Percentiles rank a stretch among this genome's conserved stretches.
phyloP scores from a whole-genome alignment of 192 early-diverging fungal genomes.

The Backusella circina region DNA sequence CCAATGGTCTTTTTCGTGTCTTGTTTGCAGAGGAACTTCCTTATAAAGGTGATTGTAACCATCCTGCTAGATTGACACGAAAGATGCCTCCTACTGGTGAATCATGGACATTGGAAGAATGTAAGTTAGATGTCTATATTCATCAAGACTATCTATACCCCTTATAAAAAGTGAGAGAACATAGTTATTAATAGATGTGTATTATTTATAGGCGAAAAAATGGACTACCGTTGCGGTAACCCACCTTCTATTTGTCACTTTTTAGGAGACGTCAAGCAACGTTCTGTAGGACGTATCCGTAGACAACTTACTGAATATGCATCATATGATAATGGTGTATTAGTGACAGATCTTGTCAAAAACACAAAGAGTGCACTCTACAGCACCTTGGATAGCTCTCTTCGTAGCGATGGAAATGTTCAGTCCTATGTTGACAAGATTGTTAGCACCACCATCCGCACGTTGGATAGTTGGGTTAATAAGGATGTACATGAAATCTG shows the following conservation, averaged over 20 bases:
- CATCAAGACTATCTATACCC: not conserved
- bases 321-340: constrained; percentile 20
- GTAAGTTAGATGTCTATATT: constrained; percentile 12
- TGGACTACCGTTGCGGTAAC: constrained; percentile 59
- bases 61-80: constrained; percentile 38
- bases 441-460: constrained; percentile 9
- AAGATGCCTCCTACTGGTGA: constrained; percentile 44
- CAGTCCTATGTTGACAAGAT: constrained; percentile 13
- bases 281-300: constrained; percentile 25
- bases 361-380: constrained; percentile 15
- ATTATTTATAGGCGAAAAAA: constrained; percentile 31
- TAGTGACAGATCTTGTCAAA: constrained; percentile 20
- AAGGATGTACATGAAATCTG: constrained; percentile 27
- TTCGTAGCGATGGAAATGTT: constrained; percentile 20
- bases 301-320: constrained; percentile 18
- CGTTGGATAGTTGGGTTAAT: constrained; percentile 19
- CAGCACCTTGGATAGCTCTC: constrained; percentile 11
- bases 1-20: constrained; percentile 33
- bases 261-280: constrained; percentile 30
- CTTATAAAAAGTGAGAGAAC: not conserved
- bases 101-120: constrained; percentile 49
- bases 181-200: not conserved
- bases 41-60: constrained; percentile 58
- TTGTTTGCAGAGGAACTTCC: constrained; percentile 45
- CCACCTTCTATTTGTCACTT: constrained; percentile 58